Percentiles rank a stretch among this genome's conserved stretches.
phyloP scores from a whole-genome alignment of 192 early-diverging fungal species.

The Fimicolochytrium jonesii region DNA sequence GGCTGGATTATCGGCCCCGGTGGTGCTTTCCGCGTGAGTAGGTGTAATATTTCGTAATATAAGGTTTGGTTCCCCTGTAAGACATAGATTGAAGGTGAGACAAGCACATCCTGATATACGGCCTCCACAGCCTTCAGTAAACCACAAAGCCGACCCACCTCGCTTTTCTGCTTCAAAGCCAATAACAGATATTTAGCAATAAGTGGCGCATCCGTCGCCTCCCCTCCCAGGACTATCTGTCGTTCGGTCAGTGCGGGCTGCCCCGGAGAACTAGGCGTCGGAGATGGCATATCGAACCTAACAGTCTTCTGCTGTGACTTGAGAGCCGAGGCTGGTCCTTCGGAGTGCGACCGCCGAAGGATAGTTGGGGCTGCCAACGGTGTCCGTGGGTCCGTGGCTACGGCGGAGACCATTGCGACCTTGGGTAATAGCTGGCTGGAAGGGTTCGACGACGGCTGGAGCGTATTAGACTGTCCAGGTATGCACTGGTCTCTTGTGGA shows the following conservation, averaged over 20 bases:
- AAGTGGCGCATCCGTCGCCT: background rate
- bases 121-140: too few species aligned
- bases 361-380: too few species aligned
- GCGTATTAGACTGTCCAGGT: too few species aligned
- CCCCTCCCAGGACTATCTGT: background rate
- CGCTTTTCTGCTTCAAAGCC: background rate
- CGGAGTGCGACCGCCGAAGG: too few species aligned
- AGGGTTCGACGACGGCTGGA: too few species aligned
- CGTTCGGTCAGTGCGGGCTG: background rate
- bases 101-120: background rate
- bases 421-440: too few species aligned
- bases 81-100: background rate
- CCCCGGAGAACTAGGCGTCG: too few species aligned
- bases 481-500: too few species aligned
- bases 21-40: constrained; percentile 3
- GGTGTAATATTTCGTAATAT: constrained; percentile 11
- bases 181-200: background rate
- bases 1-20: background rate
- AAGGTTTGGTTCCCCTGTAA: background rate
- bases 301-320: constrained; percentile 3
- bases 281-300: constrained; percentile 8
- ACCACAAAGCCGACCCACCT: too few species aligned
- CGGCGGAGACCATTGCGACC: too few species aligned
- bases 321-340: too few species aligned
- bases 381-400: too few species aligned